Conservation (phyloP, 805 yeast species). For the Kazachstania kunashirensis region DNA sequence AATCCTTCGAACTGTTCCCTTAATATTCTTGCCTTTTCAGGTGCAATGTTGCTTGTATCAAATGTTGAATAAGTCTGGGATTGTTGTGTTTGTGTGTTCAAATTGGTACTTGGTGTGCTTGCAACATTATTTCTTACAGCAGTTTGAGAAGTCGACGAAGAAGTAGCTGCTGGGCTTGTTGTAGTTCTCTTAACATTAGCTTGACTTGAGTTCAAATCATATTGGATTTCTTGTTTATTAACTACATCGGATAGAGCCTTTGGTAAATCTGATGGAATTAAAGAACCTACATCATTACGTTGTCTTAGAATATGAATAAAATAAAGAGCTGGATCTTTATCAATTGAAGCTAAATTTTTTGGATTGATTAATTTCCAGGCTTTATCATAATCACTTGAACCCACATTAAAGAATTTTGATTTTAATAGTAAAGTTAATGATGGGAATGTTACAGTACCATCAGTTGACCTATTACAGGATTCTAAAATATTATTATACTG, state of each 20-base stretch:
- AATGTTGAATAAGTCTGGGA: neutral
- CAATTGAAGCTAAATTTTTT: conserved; percentile 74
- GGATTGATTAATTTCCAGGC: conserved; percentile 97
- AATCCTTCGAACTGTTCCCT: conserved; percentile 72
- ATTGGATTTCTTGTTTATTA: conserved; percentile 72
- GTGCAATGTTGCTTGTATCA: conserved; percentile 3
- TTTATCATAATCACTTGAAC: conserved; percentile 72
- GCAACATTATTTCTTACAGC: conserved; percentile 7
- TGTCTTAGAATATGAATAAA: conserved; percentile 87
- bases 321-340: conserved; percentile 84
- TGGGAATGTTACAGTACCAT: conserved; percentile 75
- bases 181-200: conserved; percentile 31
- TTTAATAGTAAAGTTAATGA: conserved; percentile 56
- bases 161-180: neutral
- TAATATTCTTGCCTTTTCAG: conserved; percentile 21
- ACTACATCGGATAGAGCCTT: conserved; percentile 85
- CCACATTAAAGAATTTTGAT: conserved; percentile 57
- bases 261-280: conserved; percentile 93
- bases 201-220: conserved; percentile 50
- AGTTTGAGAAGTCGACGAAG: conserved; percentile 10
- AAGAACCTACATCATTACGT: conserved; percentile 65
- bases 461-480: conserved; percentile 44
- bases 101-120: conserved; percentile 38
- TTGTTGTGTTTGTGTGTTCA: conserved; percentile 5
- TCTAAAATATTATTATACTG: conserved; percentile 73